Evolutionary conservation across 169 alveolate genomes (phyloP).

Genomic region (Plasmodium vinckei): DNA sequence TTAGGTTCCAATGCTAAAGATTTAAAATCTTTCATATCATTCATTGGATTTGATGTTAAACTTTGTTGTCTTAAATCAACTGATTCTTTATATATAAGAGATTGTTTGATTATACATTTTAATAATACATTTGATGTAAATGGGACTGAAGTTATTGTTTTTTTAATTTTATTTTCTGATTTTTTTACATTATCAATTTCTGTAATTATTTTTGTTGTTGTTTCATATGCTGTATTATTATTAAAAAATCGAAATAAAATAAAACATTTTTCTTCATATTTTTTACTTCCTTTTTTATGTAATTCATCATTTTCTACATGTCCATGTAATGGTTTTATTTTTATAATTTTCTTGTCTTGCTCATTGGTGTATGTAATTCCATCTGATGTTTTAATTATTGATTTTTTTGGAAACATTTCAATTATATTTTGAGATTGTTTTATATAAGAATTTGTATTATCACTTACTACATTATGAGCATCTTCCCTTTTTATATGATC

Average conservation of each 20-base stretch:
- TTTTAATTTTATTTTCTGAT: slow-evolving; percentile 60
- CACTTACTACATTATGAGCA: background rate
- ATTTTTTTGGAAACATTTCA: slow-evolving; percentile 6
- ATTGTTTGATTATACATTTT: slow-evolving; percentile 60
- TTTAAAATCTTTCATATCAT: slow-evolving; percentile 42
- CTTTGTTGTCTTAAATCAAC: slow-evolving; percentile 5
- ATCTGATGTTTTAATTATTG: background rate
- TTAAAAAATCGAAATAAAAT: slow-evolving; percentile 65
- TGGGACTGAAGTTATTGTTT: slow-evolving; percentile 72
- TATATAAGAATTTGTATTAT: background rate
- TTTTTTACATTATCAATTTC: slow-evolving; percentile 71
- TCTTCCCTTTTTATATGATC: slow-evolving; percentile 42
- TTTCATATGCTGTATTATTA: slow-evolving; percentile 71
- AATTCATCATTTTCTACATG: slow-evolving; percentile 17
- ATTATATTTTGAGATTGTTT: slow-evolving; percentile 16
- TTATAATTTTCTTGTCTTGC: background rate
- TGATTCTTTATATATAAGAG: slow-evolving; percentile 12
- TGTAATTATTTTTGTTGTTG: slow-evolving; percentile 67
- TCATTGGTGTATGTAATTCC: background rate
- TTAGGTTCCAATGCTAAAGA: slow-evolving; percentile 36
- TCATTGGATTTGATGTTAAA: background rate
- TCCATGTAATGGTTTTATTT: background rate
- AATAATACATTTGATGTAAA: slow-evolving; percentile 67
- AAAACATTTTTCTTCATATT: slow-evolving; percentile 73
- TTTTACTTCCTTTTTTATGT: slow-evolving; percentile 19